Conservation (phyloP, 1,139 yeast species). For the Magnusiomyces tetraspermus region DNA sequence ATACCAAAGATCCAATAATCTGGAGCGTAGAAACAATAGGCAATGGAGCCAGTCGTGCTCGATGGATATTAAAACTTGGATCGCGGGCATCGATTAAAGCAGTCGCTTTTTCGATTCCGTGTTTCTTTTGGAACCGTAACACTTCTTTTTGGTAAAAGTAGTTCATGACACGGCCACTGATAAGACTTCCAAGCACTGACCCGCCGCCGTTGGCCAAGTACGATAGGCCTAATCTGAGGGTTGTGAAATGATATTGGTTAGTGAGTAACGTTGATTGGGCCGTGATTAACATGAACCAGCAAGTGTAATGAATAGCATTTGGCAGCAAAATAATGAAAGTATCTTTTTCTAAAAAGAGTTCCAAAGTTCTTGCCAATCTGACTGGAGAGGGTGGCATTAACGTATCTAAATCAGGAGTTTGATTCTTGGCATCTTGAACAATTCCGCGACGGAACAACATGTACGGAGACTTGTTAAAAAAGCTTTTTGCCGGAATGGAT, state of each 20-base stretch:
- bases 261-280: conserved; percentile 49
- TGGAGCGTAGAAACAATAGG: conserved; percentile 30
- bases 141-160: conserved; percentile 21
- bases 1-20: conserved; percentile 38
- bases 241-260: conserved; percentile 40
- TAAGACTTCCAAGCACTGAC: conserved; percentile 30
- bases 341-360: conserved; percentile 27
- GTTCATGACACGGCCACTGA: conserved; percentile 30
- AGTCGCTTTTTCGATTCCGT: conserved; percentile 26
- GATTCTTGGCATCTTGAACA: not conserved
- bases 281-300: conserved; percentile 64
- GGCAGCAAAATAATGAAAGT: conserved; percentile 40
- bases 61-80: conserved; percentile 38
- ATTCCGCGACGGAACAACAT: conserved; percentile 5
- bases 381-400: conserved; percentile 42
- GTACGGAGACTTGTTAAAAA: conserved; percentile 39
- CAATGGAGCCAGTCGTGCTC: conserved; percentile 37
- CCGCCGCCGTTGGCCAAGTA: conserved; percentile 38
- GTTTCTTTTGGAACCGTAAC: conserved; percentile 10
- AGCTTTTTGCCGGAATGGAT: conserved; percentile 39
- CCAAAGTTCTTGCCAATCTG: conserved; percentile 30
- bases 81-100: conserved; percentile 16
- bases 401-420: conserved; percentile 33
- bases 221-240: conserved; percentile 53
- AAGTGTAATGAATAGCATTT: conserved; percentile 51